Conservation (phyloP, 1,139 yeast genomes). For the Pichia sp. region DNA sequence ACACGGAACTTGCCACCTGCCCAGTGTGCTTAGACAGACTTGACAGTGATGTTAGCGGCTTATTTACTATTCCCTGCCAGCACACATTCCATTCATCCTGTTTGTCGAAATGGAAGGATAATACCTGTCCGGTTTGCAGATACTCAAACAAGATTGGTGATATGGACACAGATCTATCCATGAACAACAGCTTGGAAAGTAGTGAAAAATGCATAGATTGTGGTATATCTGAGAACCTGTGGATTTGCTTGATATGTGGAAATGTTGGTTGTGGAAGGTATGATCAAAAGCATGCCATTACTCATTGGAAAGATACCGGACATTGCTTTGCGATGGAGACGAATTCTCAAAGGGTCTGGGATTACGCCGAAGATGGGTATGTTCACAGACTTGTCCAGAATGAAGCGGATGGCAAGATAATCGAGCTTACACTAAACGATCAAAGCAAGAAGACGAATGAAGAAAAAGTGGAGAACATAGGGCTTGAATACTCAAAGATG, state of each 20-base stretch:
- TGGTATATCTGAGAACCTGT: slow-evolving; percentile 58
- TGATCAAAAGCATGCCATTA: slow-evolving; percentile 79
- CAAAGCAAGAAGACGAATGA: slow-evolving; percentile 25
- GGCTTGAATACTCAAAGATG: slow-evolving; percentile 73
- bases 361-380: slow-evolving; percentile 85
- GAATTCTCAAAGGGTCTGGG: slow-evolving; percentile 87
- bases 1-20: slow-evolving; percentile 74
- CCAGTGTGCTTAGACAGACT: slow-evolving; percentile 90
- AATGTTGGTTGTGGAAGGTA: slow-evolving; percentile 87
- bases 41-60: slow-evolving; percentile 77
- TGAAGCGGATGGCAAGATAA: slow-evolving; percentile 78
- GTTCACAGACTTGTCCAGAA: slow-evolving; percentile 84
- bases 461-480: slow-evolving; percentile 36
- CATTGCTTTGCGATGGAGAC: slow-evolving; percentile 94
- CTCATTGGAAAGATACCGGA: slow-evolving; percentile 69
- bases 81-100: slow-evolving; percentile 93
- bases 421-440: slow-evolving; percentile 45
- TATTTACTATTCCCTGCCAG: slow-evolving; percentile 84
- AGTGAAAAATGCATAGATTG: slow-evolving; percentile 42
- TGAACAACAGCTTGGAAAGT: slow-evolving; percentile 4
- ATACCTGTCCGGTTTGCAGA: slow-evolving; percentile 87
- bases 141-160: slow-evolving; percentile 40
- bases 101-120: slow-evolving; percentile 83
- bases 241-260: slow-evolving; percentile 93
- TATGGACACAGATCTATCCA: neutral